Base-by-base conservation (phyloP, 106 monocot genomes). In the Amphibolis antarctica region DNA sequence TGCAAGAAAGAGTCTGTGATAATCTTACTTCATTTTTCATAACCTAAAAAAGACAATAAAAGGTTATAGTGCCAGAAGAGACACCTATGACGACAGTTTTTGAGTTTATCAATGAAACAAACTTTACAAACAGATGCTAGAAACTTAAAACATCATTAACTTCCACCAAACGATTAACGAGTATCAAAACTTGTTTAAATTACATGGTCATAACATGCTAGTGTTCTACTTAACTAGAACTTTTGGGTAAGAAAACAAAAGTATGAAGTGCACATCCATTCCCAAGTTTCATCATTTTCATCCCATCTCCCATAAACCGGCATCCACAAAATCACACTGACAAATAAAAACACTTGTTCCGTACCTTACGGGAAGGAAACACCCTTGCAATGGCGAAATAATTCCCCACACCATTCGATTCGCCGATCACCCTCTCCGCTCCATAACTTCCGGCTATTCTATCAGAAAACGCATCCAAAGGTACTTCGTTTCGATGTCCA, bases 311-410 rank as follows among this genome's bases (percentile, higher is more conserved):
- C 44, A 25, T 15, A 63, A 62, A 36, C 9, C 20, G 1, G 18
- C 24, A n/a, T 22, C 5, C 19, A 24, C 12, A 20, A 20, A 63
- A 63, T 12, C 22, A 44, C n/a, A n/a, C n/a, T n/a, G 11, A 44
- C 19, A 23, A 45, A 46, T 25, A 18, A 18, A 46, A 9, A 19
- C 25, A 64, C 26, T 44, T 36, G 28, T 3, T 29, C 11, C 22
- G 45, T 72, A 88, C 93, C 88, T 85, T 79, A 51, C 46, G 56
- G 55, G 83, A 88, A 72, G 80, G 66, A 47, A 68, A 77, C 24
- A 83, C 79, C 23, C 62, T 81, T 27, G 93, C 93, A 42, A 89
- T 69, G 23, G 89, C 76, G 73, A 94, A 89, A 65, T 81, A 81
- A 27, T 17, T 75, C 18, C 89, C 93, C 19, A 55, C 55, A 62